Percentiles rank a stretch among this genome's conserved stretches.
Evolutionary conservation across 2,329 filamentous ascomycete species (phyloP).

Genomic region (Colletotrichum sidae): DNA sequence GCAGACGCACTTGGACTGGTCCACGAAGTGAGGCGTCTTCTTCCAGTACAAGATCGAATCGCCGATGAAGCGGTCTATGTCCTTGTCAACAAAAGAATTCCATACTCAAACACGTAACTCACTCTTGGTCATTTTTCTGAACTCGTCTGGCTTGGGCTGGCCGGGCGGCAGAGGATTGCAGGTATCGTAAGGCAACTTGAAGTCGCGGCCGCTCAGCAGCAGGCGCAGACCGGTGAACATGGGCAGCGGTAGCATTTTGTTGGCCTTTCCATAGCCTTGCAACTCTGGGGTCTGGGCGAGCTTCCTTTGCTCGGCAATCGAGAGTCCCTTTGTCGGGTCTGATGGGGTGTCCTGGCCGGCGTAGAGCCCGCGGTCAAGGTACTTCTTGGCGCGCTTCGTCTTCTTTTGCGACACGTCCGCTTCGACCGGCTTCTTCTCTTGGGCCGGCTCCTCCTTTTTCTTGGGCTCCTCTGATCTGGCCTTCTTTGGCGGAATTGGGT

Average conservation of each 20-base stretch:
- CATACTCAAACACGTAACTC: conserved; percentile 50
- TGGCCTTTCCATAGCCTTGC: conserved; percentile 58
- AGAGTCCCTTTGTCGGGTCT: conserved; percentile 61
- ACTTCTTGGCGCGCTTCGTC: conserved; percentile 74
- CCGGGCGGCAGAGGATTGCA: conserved; percentile 88
- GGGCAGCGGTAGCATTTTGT: conserved; percentile 75
- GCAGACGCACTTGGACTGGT: conserved; percentile 83
- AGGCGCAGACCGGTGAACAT: conserved; percentile 81
- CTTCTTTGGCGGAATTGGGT: conserved; percentile 43
- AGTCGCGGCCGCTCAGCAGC: conserved; percentile 80
- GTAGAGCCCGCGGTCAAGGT: conserved; percentile 85
- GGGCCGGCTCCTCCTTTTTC: conserved; percentile 37
- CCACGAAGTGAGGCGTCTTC: conserved; percentile 78
- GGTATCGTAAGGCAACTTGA: conserved; percentile 89
- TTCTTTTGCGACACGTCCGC: conserved; percentile 48
- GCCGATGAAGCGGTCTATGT: conserved; percentile 83
- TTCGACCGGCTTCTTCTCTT: conserved; percentile 50
- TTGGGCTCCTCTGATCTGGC: conserved; percentile 41
- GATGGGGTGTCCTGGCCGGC: conserved; percentile 77
- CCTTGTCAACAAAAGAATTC: conserved; percentile 5
- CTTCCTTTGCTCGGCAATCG: conserved; percentile 63
- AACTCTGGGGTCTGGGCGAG: conserved; percentile 61
- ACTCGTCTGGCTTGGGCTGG: conserved; percentile 92
- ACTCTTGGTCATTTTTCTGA: conserved; percentile 93
- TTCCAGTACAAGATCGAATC: conserved; percentile 86